A percentile compares a stretch with the other conserved stretches of the same genome.
Conservation (phyloP, 2,329 filamentous ascomycete species). For the Xylaria sp. region DNA sequence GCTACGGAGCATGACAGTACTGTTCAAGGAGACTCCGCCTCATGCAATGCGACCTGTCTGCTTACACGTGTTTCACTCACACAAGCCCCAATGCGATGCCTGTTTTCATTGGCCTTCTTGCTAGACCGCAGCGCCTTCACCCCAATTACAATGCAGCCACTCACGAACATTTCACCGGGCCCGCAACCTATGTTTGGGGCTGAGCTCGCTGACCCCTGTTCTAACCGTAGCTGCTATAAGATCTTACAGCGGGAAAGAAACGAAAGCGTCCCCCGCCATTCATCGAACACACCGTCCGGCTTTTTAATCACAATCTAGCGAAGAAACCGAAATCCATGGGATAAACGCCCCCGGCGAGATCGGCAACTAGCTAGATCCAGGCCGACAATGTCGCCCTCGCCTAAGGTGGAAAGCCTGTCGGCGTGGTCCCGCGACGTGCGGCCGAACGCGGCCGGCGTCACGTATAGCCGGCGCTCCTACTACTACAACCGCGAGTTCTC, state of each 20-base stretch:
- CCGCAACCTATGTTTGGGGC: not conserved
- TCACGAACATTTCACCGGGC: not conserved
- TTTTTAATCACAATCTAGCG: not conserved
- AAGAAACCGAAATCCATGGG: not conserved
- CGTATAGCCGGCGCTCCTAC: constrained; percentile 16
- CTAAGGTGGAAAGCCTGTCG: not conserved
- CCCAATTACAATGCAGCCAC: not conserved
- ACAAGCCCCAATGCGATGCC: constrained; percentile 7
- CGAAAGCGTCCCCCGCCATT: not conserved
- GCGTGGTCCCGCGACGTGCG: constrained; percentile 19
- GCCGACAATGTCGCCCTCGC: constrained; percentile 13
- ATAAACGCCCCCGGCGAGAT: not conserved
- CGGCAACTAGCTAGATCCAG: not conserved
- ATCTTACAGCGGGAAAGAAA: not conserved
- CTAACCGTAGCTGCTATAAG: not conserved
- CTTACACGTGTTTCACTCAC: not conserved
- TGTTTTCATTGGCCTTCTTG: constrained; percentile 12
- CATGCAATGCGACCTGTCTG: constrained; percentile 9
- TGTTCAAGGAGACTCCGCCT: constrained; percentile 10
- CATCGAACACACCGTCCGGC: not conserved
- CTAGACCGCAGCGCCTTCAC: not conserved
- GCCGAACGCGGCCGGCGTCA: constrained; percentile 3
- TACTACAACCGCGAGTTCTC: constrained; percentile 23
- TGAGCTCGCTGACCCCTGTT: not conserved
- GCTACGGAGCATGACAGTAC: not conserved